Evolutionary conservation across 495 filamentous ascomycete species (phyloP), one percentile per base, ranked within the genome.

Genomic region (Hypoxylon lienhwacheense): DNA sequence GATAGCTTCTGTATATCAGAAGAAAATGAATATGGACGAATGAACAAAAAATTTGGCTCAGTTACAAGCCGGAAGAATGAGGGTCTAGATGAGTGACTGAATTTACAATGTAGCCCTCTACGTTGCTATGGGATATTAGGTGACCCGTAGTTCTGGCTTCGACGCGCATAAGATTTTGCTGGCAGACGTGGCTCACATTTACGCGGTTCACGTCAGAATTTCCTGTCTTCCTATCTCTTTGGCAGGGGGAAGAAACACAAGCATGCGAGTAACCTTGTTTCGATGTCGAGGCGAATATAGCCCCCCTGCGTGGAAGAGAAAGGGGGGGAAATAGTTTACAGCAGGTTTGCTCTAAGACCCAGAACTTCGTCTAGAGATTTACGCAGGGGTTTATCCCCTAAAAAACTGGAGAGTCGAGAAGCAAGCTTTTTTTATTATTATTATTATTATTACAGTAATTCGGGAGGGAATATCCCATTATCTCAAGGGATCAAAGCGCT

Each of bases 261-360:
- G 29, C 11, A 61, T 61, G 58, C 58, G 48, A 32, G 58, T 48
- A 55, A 61, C 58, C 58, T 55, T 61, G 58, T 61, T 61, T 61
- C 33, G 21, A 52, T 52, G 58, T 51, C 52, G 41, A 55, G 25
- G 28, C 32, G 28, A 37, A 22, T 12, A 12, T n/a, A n/a, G n/a
- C 29, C 14, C 46, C 58, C 51, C 47, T 47, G 52, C 47, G 41
- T 55, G 40, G n/a, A n/a, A n/a, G n/a, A n/a, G n/a, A n/a, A n/a
- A n/a, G n/a, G n/a, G n/a, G n/a, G 41, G 21, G 51, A 54, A 25
- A 8, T 5, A 26, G 4, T 47, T 47, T 5, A 16, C 34, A 43
- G 17, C 42, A 21, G 36, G 47, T 53, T 52, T 47, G 26, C 42
- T 61, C 29, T 44, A 24, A 19, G 20, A 25, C 44, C 12, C 24